Base-by-base conservation (phyloP, 225 moss, liverwort and hornwort genomes). In the Sphagnum contortum region DNA sequence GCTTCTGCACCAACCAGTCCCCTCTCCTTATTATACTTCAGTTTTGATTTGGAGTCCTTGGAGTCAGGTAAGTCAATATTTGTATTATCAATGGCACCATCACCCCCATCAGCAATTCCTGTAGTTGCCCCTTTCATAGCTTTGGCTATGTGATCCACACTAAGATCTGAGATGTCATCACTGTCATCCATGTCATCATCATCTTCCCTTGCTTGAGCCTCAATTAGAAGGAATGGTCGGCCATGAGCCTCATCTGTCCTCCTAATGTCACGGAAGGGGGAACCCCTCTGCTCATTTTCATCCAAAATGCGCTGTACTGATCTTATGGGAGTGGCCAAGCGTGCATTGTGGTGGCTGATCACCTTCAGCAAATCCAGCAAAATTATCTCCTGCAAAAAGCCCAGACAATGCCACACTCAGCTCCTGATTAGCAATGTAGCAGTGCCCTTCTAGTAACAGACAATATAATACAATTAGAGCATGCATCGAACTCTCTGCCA, bases 301-400 rank as follows among this genome's bases (percentile, higher is more conserved):
- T 98, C 96, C 3, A 86, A 66, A 14, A 84, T 76, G 49, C 96
- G 87, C 72, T 89, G 91, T 64, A 98, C 86, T 14, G 96, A 93
- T 3, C 96, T 90, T 5, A 98, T 80, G 4, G 92, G 96, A 64
- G 96, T 98, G 45, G 96, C 96, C 62, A 98, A 82, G 64, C 91
- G 96, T 4, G 92, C 93, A 61, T 88, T 87, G 61, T 98, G 93
- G 72, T 91, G 82, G 69, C 90, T 76, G 51, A 98, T 87, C 53
- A 98, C 90, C 71, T 77, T 89, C 72, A 98, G 45, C 12, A 98
- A 70, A 72, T 98, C 96, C 79, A 98, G 71, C 64, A 98, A 71
- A 47, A 98, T 78, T 47, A 74, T 76, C 76, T 98, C 96, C 96
- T 98, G 85, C 67, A 81, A 29, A 29, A 29, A 29, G 29, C 29